Evolutionary conservation across 1,284 basidiomycete genomes (phyloP).

Genomic region (Malassezia slooffiae): DNA sequence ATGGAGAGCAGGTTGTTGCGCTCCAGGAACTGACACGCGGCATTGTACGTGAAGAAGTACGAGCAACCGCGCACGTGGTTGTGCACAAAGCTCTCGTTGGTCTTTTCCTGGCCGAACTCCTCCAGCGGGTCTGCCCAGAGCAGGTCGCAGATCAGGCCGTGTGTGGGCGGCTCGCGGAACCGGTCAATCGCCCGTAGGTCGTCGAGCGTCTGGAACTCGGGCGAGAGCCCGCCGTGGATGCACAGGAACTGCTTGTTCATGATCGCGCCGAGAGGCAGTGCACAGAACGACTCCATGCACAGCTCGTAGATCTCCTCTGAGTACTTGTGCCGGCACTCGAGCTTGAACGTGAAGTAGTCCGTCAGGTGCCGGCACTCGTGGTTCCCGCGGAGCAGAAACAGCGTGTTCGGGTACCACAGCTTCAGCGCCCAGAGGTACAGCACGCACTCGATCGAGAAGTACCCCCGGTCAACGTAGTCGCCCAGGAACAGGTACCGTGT

Average conservation of each 20-base stretch:
- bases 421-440: constrained; percentile 45
- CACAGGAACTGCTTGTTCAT: constrained; percentile 98
- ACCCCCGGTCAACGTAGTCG: constrained; percentile 45
- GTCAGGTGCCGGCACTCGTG: constrained; percentile 46
- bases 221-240: constrained; percentile 83
- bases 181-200: constrained; percentile 78
- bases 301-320: constrained; percentile 46
- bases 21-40: constrained; percentile 85
- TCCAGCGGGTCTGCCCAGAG: constrained; percentile 90
- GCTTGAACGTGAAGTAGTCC: constrained; percentile 46
- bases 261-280: constrained; percentile 76
- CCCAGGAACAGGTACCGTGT: constrained; percentile 46
- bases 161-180: constrained; percentile 86
- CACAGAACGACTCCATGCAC: constrained; percentile 68
- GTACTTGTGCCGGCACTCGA: constrained; percentile 47
- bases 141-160: constrained; percentile 88
- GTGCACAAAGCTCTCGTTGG: constrained; percentile 70
- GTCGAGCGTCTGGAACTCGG: constrained; percentile 79
- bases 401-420: constrained; percentile 45
- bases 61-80: constrained; percentile 91
- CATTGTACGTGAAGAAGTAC: constrained; percentile 87
- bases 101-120: constrained; percentile 85
- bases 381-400: constrained; percentile 46
- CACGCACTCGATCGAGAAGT: constrained; percentile 46
- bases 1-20: constrained; percentile 87